Evolutionary conservation across 208 protist genomes (phyloP).

Genomic region (Acanthamoeba healyi): DNA sequence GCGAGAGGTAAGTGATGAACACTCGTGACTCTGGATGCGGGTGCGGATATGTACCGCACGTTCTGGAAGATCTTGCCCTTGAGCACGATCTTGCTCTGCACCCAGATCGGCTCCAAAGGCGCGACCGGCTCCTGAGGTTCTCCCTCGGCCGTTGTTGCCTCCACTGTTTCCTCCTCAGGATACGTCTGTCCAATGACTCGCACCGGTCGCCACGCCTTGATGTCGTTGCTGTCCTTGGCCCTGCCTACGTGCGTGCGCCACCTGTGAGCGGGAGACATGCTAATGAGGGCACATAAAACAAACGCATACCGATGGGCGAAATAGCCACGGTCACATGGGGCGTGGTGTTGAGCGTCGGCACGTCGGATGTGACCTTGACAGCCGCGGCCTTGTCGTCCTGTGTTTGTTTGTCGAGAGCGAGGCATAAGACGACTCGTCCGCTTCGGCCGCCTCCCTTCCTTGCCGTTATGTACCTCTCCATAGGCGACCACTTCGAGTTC

Average conservation of each 20-base stretch:
- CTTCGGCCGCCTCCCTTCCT: neutral
- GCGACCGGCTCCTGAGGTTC: neutral
- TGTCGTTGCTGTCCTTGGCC: constrained; percentile 32
- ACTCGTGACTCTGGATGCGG: no score
- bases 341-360: constrained; percentile 25
- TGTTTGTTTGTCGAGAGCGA: neutral
- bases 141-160: neutral
- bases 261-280: neutral
- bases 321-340: constrained; percentile 47
- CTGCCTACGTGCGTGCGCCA: neutral
- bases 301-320: constrained; percentile 25
- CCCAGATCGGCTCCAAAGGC: constrained; percentile 1
- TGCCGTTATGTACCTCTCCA: neutral
- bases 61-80: constrained; percentile 52
- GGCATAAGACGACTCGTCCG: neutral
- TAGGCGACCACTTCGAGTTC: constrained; percentile 8
- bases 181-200: neutral
- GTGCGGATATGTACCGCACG: neutral
- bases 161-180: neutral
- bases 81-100: neutral
- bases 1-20: neutral
- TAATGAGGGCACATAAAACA: neutral
- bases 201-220: constrained; percentile 13
- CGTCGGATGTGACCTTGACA: neutral
- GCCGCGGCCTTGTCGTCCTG: constrained; percentile 38